These are phyloP conservation scores for Lactarius indigo DNA, from an alignment of 768 basidiomycete species.

Conservation along the genomic window DNA sequence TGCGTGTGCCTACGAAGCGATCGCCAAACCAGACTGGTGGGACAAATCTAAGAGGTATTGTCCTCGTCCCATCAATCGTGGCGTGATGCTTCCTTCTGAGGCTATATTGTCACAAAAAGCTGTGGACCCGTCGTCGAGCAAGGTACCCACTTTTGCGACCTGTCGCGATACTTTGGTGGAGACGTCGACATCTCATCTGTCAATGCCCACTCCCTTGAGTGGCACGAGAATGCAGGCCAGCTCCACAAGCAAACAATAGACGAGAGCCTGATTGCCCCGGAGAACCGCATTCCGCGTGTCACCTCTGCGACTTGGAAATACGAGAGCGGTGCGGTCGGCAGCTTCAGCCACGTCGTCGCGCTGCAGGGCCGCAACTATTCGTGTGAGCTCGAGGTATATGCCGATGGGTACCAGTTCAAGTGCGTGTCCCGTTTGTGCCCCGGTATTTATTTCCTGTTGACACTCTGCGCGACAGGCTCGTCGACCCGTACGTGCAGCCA, in stretches of 20 bases:
- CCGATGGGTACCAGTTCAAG: constrained; percentile 90
- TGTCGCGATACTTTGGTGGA: constrained; percentile 96
- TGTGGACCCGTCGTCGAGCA: constrained; percentile 85
- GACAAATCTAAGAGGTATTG: constrained; percentile 79
- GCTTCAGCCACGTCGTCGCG: constrained; percentile 84
- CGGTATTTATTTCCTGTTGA: constrained; percentile 14
- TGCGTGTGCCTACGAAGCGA: constrained; percentile 80
- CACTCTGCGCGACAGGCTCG: constrained; percentile 48
- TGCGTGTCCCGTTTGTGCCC: constrained; percentile 32
- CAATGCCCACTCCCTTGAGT: constrained; percentile 84
- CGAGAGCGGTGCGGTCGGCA: constrained; percentile 89
- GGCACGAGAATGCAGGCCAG: constrained; percentile 84
- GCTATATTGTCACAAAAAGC: constrained; percentile 36
- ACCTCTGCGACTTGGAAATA: constrained; percentile 98
- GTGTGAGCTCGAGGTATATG: constrained; percentile 91
- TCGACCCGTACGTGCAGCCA: constrained; percentile 93
- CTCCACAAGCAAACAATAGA: constrained; percentile 81
- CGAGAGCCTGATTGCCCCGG: constrained; percentile 77
- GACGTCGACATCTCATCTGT: constrained; percentile 85
- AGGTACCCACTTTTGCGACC: constrained; percentile 96
- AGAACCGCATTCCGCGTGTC: constrained; percentile 90
- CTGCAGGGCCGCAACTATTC: constrained; percentile 93
- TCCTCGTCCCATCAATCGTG: neutral
- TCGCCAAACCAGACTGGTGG: constrained; percentile 89
- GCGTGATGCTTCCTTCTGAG: neutral